Conservation (phyloP, 495 filamentous ascomycete genomes). For the Xylaria flabelliformis region DNA sequence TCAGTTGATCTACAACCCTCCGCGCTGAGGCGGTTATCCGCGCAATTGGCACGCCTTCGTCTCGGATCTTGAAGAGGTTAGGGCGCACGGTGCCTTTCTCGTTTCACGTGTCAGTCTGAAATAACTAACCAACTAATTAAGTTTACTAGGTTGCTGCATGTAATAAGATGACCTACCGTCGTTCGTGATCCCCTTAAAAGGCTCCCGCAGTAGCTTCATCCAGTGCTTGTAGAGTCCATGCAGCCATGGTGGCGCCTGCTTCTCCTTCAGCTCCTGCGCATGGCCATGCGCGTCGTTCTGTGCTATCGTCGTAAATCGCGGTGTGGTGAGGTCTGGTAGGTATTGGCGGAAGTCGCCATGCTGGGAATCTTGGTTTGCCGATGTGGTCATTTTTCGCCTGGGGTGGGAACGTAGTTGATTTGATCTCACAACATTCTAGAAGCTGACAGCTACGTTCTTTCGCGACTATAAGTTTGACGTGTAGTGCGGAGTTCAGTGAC, state of each 20-base stretch:
- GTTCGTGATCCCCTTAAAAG: conserved; percentile 72
- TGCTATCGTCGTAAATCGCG: conserved; percentile 68
- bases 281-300: conserved; percentile 70
- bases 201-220: conserved; percentile 68
- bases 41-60: conserved; percentile 65
- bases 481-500: not conserved
- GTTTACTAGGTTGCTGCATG: not conserved
- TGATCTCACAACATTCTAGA: too few relatives aligned
- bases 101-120: not conserved
- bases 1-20: conserved; percentile 50
- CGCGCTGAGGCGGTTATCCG: conserved; percentile 59
- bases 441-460: not conserved
- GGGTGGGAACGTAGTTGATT: too few relatives aligned
- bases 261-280: conserved; percentile 63
- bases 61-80: conserved; percentile 63
- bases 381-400: conserved; percentile 30
- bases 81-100: conserved; percentile 58
- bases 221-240: conserved; percentile 71
- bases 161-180: conserved; percentile 57
- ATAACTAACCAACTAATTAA: not conserved
- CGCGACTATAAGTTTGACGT: not conserved
- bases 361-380: conserved; percentile 30
- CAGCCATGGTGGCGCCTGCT: conserved; percentile 69
- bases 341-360: conserved; percentile 58
- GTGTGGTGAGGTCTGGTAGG: conserved; percentile 65